Evolutionary conservation across 108 stramenopile genomes (phyloP).

Genomic region (Nitzschia sp.): DNA sequence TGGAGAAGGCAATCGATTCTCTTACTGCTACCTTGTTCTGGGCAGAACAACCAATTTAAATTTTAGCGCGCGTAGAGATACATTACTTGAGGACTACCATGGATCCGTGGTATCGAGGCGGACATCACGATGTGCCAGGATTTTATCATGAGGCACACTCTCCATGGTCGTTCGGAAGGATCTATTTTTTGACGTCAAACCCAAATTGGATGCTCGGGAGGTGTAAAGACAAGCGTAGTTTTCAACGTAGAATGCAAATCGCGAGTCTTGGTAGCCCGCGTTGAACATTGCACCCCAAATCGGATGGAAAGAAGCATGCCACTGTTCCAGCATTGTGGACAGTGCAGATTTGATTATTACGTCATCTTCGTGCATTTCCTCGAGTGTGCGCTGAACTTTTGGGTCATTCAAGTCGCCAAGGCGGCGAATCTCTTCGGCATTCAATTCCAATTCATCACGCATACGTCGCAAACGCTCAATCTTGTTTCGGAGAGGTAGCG

Average conservation of each 20-base stretch:
- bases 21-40: too few species aligned
- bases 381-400: constrained; percentile 38
- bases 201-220: constrained; percentile 88
- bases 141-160: constrained; percentile 71
- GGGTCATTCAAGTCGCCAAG: constrained; percentile 27
- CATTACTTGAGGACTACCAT: background rate
- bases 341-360: constrained; percentile 59
- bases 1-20: background rate
- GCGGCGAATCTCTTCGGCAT: constrained; percentile 46
- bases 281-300: constrained; percentile 89
- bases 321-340: constrained; percentile 44
- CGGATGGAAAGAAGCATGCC: constrained; percentile 79
- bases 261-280: constrained; percentile 94
- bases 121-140: constrained; percentile 31
- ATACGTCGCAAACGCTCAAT: constrained; percentile 61
- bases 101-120: constrained; percentile 23
- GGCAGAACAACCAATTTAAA: too few species aligned
- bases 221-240: constrained; percentile 97
- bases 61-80: too few species aligned
- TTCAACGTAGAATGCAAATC: constrained; percentile 91
- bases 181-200: constrained; percentile 53
- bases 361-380: constrained; percentile 76
- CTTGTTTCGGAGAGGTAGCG: constrained; percentile 42
- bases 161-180: constrained; percentile 76
- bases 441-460: constrained; percentile 60